These are phyloP conservation scores for Jackrogersella minutella DNA, from an alignment of 495 filamentous ascomycete genomes.

Conservation along the genomic window DNA sequence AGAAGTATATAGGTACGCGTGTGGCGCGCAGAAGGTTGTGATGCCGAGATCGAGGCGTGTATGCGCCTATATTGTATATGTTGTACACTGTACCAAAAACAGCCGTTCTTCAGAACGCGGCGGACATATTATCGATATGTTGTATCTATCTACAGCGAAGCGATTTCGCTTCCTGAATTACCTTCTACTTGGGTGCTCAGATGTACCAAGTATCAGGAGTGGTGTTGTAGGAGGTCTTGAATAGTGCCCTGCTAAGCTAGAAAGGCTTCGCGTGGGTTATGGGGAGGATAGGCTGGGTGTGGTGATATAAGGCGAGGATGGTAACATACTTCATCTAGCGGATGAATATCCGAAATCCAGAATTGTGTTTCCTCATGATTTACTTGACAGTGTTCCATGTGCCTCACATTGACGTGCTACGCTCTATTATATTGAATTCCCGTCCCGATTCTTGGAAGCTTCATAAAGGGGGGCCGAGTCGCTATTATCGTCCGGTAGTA, in stretches of 20 bases:
- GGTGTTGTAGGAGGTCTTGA: slow-evolving; percentile 10
- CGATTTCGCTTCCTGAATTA: slow-evolving; percentile 6
- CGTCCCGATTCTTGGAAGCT: not conserved
- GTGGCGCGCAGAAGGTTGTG: not conserved
- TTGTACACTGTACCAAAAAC: slow-evolving; percentile 21
- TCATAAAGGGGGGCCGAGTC: not conserved
- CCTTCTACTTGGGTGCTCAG: slow-evolving; percentile 17
- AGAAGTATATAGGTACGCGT: slow-evolving; percentile 6
- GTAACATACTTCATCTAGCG: slow-evolving; percentile 9
- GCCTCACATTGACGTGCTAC: not conserved
- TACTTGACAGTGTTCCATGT: not conserved
- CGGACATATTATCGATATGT: not conserved
- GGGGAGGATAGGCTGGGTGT: not conserved
- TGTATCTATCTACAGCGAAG: slow-evolving; percentile 11
- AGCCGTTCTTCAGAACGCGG: not conserved
- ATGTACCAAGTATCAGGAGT: slow-evolving; percentile 14
- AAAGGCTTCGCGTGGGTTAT: slow-evolving; percentile 8
- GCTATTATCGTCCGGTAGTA: not conserved
- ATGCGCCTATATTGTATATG: slow-evolving; percentile 7
- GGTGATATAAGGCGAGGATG: slow-evolving; percentile 9
- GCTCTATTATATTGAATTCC: too few species aligned
- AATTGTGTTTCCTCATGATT: slow-evolving; percentile 25
- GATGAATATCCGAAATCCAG: slow-evolving; percentile 20
- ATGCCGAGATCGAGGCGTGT: not conserved
- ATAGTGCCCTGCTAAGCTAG: slow-evolving; percentile 16